Evolutionary conservation across 73 alveolate species (phyloP).

Genomic region (Effrenium voratum): DNA sequence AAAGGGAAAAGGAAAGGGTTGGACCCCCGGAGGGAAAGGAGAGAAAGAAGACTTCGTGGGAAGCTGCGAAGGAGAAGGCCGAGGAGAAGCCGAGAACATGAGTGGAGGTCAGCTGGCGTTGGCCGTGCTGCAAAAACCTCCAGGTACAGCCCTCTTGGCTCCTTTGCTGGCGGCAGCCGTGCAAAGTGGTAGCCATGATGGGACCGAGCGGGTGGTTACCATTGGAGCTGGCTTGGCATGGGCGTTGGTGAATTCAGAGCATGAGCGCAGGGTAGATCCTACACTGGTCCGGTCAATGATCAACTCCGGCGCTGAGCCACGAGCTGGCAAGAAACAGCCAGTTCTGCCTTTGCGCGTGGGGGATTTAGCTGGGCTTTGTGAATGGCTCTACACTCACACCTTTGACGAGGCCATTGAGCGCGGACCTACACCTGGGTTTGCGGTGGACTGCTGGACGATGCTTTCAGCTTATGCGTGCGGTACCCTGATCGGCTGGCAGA

Average conservation of each 20-base stretch:
- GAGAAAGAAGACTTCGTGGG: background rate
- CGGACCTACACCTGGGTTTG: background rate
- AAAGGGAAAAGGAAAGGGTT: background rate
- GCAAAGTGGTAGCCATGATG: background rate
- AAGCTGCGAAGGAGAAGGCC: background rate
- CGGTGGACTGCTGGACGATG: background rate
- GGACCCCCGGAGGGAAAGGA: background rate
- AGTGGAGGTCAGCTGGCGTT: background rate
- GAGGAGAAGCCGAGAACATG: background rate
- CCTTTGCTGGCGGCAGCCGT: background rate
- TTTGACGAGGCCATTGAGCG: background rate
- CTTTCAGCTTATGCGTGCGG: background rate
- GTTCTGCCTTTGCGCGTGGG: slow-evolving; percentile 1
- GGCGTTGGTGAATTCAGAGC: background rate
- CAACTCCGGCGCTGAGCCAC: background rate
- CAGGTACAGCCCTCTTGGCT: background rate
- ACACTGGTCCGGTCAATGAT: background rate
- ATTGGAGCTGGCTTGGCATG: background rate
- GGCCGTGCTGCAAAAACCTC: background rate
- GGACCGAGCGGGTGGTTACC: background rate
- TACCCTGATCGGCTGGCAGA: background rate
- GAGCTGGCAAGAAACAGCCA: background rate
- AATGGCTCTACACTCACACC: background rate
- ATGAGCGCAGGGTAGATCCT: no score
- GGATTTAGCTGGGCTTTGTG: background rate